Evolutionary conservation across 192 early-diverging fungal species (phyloP).

Genomic region (Gonapodya sp.): DNA sequence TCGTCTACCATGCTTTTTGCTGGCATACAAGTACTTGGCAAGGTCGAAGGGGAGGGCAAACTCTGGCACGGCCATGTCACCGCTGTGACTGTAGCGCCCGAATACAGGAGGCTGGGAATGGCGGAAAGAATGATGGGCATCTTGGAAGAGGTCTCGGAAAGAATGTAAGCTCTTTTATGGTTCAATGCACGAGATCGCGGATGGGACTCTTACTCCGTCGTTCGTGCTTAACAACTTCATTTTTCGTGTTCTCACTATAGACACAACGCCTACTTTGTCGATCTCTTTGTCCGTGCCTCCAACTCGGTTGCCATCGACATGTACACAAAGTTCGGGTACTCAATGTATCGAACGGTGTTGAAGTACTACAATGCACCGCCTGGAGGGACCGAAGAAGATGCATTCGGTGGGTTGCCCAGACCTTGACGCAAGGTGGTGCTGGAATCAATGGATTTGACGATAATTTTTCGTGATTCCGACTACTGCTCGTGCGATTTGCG

Average conservation of each 20-base stretch:
- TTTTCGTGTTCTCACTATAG: slow-evolving; percentile 27
- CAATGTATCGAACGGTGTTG: slow-evolving; percentile 75
- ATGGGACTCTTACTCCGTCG: background rate
- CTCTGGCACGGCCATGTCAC: slow-evolving; percentile 99
- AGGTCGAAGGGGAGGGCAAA: slow-evolving; percentile 78
- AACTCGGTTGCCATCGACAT: slow-evolving; percentile 85
- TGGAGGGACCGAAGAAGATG: slow-evolving; percentile 69
- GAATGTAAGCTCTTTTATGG: slow-evolving; percentile 39
- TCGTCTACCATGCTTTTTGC: background rate
- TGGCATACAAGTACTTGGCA: slow-evolving; percentile 68
- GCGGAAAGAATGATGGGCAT: slow-evolving; percentile 81
- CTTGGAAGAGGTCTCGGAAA: slow-evolving; percentile 83
- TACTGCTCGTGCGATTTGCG: no score
- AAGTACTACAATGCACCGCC: slow-evolving; percentile 69
- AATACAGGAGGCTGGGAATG: slow-evolving; percentile 84
- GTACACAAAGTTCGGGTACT: slow-evolving; percentile 90
- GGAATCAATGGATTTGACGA: background rate
- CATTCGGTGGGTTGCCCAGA: slow-evolving; percentile 49
- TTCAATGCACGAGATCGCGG: background rate
- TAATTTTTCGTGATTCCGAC: no score
- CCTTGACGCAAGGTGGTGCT: background rate
- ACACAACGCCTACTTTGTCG: slow-evolving; percentile 86
- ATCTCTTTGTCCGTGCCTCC: slow-evolving; percentile 89
- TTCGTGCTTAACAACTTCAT: background rate
- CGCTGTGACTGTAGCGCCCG: slow-evolving; percentile 91